These are phyloP conservation scores for Phylloporus sp. DNA, from an alignment of 1,284 basidiomycete species.

Conservation along the genomic window DNA sequence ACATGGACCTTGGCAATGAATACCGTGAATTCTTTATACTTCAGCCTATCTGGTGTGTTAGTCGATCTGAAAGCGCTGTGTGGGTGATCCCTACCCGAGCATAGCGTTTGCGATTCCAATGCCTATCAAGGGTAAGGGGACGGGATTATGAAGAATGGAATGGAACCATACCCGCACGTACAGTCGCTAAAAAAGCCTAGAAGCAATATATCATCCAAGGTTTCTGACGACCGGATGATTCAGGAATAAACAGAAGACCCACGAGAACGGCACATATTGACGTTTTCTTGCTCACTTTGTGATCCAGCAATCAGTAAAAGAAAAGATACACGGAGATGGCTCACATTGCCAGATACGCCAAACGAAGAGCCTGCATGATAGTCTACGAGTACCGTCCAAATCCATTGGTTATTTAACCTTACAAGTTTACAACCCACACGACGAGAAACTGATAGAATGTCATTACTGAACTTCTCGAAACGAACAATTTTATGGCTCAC, in stretches of 20 bases:
- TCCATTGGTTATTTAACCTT: background rate
- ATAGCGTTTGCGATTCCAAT: slow-evolving; percentile 10
- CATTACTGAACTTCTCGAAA: background rate
- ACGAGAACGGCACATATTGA: slow-evolving; percentile 16
- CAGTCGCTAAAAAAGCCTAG: slow-evolving; percentile 3
- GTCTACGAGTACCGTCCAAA: background rate
- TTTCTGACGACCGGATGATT: background rate
- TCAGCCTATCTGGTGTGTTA: slow-evolving; percentile 4
- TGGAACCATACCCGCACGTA: slow-evolving; percentile 2
- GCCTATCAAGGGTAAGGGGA: slow-evolving; percentile 2
- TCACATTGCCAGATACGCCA: slow-evolving; percentile 25
- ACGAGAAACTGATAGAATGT: slow-evolving; percentile 7
- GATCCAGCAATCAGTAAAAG: background rate
- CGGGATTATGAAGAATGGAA: background rate
- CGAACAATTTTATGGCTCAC: slow-evolving; percentile 3
- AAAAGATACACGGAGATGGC: background rate
- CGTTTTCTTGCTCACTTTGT: slow-evolving; percentile 14
- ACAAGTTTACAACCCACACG: slow-evolving; percentile 15
- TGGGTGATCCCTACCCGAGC: slow-evolving; percentile 7
- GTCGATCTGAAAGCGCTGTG: background rate
- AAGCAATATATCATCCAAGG: background rate
- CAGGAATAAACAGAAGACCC: no score
- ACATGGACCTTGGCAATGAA: slow-evolving; percentile 17
- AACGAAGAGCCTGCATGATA: slow-evolving; percentile 15
- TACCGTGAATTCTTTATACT: background rate